These are phyloP conservation scores for Pichia cephalocereana DNA, from an alignment of 805 yeast species.

Conservation along the genomic window DNA sequence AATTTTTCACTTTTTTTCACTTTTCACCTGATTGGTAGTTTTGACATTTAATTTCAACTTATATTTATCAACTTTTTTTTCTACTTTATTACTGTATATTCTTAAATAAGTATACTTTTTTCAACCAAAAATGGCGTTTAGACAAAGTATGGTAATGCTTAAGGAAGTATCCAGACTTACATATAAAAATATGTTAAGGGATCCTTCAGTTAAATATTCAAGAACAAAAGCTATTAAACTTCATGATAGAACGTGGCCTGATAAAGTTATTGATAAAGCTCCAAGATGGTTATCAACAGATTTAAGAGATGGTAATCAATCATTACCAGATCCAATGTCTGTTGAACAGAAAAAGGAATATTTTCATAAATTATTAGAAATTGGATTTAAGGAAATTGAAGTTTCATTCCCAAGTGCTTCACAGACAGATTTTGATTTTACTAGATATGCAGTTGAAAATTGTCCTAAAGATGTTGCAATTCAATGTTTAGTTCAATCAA, in stretches of 20 bases:
- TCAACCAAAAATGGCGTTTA: slow-evolving; percentile 18
- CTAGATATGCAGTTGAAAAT: slow-evolving; percentile 68
- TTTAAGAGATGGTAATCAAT: slow-evolving; percentile 74
- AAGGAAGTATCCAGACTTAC: slow-evolving; percentile 21
- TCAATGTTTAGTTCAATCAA: slow-evolving; percentile 68
- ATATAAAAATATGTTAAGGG: slow-evolving; percentile 51
- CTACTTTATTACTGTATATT: too few species aligned
- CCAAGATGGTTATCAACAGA: slow-evolving; percentile 80
- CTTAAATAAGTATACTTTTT: too few species aligned
- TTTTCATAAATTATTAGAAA: slow-evolving; percentile 60
- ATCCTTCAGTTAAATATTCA: slow-evolving; percentile 56
- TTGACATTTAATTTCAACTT: too few species aligned
- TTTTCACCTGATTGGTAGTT: too few species aligned
- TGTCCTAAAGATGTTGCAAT: slow-evolving; percentile 69
- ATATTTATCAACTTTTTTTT: background rate
- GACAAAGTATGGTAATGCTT: slow-evolving; percentile 18
- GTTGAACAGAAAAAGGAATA: slow-evolving; percentile 65
- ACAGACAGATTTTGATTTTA: slow-evolving; percentile 75
- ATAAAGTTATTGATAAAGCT: slow-evolving; percentile 53
- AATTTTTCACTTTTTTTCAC: too few species aligned
- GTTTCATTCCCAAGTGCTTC: slow-evolving; percentile 78
- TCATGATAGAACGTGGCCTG: slow-evolving; percentile 66
- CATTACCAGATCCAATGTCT: slow-evolving; percentile 77
- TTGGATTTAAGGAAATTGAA: slow-evolving; percentile 76
- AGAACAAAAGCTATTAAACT: slow-evolving; percentile 46